Percentiles rank a stretch among this genome's conserved stretches.
These are phyloP conservation scores for Sporothrix dimorphospora DNA, from an alignment of 2,329 filamentous ascomycete genomes.

Conservation along the genomic window DNA sequence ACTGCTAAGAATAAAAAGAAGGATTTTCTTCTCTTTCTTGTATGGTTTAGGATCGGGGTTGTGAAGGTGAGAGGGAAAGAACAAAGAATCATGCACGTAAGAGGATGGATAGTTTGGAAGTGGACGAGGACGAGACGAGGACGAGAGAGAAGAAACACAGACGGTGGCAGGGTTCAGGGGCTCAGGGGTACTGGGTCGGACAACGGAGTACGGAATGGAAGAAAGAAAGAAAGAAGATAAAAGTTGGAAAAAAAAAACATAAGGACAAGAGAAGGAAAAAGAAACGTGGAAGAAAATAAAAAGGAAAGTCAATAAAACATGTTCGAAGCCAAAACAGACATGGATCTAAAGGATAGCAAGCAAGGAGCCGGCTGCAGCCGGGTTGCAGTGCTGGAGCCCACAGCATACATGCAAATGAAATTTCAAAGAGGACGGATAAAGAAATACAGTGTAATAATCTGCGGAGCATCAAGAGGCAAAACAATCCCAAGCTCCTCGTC, in stretches of 20 bases:
- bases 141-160: slow-evolving; percentile 24
- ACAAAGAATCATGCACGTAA: slow-evolving; percentile 1
- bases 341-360: not conserved
- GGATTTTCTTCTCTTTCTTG: not conserved
- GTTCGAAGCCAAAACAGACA: not conserved
- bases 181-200: slow-evolving; percentile 17
- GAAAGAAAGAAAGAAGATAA: not conserved
- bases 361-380: not conserved
- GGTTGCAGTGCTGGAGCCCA: slow-evolving; percentile 8
- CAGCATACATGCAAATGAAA: not conserved
- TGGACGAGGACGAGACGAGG: not conserved
- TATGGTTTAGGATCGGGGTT: not conserved
- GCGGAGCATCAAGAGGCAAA: slow-evolving; percentile 5
- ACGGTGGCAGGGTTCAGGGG: slow-evolving; percentile 29
- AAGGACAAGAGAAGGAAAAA: not conserved
- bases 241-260: not conserved
- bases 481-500: not conserved
- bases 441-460: slow-evolving; percentile 9
- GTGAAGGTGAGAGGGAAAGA: not conserved
- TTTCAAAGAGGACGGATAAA: not conserved
- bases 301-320: not conserved
- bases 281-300: not conserved
- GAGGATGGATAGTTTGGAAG: not conserved
- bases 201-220: not conserved
- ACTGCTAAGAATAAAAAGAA: not conserved